Conservation (phyloP, 163 green algal genomes). For the Coccomyxa subellipsoidea region DNA sequence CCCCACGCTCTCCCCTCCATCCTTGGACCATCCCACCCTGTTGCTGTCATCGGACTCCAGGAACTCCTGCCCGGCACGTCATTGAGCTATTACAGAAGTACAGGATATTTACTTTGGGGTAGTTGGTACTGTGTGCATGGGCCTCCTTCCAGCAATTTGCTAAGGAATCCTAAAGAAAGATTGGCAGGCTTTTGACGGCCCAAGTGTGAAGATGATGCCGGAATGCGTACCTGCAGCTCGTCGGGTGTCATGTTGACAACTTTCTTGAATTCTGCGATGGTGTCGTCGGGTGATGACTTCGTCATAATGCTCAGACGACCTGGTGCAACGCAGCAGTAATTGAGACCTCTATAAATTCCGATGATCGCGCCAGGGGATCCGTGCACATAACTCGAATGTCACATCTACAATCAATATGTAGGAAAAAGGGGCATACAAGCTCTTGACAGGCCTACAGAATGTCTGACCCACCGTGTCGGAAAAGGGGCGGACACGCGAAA, state of each 20-base stretch:
- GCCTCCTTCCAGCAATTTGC: too few species aligned
- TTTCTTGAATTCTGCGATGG: constrained; percentile 1
- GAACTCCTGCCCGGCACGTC: not conserved
- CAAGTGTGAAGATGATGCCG: not conserved
- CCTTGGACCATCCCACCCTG: not conserved
- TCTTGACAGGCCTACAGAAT: too few species aligned
- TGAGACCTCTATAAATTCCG: too few species aligned
- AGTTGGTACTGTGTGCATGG: not conserved
- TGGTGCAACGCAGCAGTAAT: too few species aligned
- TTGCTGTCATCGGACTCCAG: not conserved
- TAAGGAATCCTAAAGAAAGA: not conserved
- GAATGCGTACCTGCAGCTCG: not conserved
- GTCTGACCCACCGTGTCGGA: too few species aligned
- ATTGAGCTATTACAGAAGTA: not conserved
- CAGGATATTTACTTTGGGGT: not conserved
- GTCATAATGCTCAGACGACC: not conserved
- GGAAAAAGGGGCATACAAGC: too few species aligned
- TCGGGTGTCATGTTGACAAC: not conserved
- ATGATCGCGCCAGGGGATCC: too few species aligned
- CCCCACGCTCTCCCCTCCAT: not conserved
- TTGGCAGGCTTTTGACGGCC: not conserved
- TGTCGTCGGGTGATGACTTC: not conserved
- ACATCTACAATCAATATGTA: too few species aligned
- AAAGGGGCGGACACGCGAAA: too few species aligned
- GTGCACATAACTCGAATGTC: too few species aligned